Conservation (phyloP, 1,284 basidiomycete genomes). For the Malassezia equina region DNA sequence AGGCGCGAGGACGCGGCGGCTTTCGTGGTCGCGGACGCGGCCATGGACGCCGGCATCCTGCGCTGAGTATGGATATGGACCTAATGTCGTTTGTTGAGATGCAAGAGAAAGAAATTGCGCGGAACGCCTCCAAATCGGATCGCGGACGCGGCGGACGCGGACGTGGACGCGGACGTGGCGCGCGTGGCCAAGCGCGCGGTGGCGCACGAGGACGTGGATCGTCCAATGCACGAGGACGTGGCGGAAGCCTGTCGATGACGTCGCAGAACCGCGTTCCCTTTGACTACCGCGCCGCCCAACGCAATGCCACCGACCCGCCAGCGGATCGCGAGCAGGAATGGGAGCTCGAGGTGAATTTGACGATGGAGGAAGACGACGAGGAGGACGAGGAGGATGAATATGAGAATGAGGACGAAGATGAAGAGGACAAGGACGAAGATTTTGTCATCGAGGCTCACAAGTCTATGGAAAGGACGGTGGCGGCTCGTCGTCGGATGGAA, state of each 20-base stretch:
- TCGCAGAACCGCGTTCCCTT: conserved; percentile 15
- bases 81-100: background rate
- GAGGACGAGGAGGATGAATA: conserved; percentile 14
- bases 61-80: background rate
- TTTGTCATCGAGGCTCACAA: conserved; percentile 13
- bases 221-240: conserved; percentile 1
- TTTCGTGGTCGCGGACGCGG: conserved; percentile 6
- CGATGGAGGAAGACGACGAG: background rate
- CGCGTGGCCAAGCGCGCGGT: background rate
- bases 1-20: conserved; percentile 7
- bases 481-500: conserved; percentile 10
- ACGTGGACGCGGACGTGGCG: background rate
- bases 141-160: background rate
- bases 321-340: background rate
- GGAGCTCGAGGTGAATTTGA: background rate
- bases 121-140: background rate
- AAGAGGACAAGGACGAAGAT: conserved; percentile 12
- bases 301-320: background rate
- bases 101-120: background rate
- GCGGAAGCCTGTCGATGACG: background rate
- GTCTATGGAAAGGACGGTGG: conserved; percentile 16
- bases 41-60: background rate
- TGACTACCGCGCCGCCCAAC: conserved; percentile 1
- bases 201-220: background rate
- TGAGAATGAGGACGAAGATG: conserved; percentile 14